Evolutionary conservation across 768 basidiomycete species (phyloP), one percentile per base, ranked within the genome.

Genomic region (Podaxis sp.): DNA sequence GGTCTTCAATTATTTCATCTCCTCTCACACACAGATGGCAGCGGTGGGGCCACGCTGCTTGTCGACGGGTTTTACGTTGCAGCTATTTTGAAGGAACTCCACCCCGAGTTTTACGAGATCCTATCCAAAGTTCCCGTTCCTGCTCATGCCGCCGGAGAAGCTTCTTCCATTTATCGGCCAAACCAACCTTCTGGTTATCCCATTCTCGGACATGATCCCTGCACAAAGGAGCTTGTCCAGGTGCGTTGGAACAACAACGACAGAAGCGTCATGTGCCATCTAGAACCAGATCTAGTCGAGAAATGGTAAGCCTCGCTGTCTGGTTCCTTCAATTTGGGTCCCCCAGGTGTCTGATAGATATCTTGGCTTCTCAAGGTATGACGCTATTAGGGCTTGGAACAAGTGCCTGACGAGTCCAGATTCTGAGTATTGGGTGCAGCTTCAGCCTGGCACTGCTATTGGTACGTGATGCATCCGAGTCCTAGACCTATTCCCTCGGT

Each of bases 1-100:
- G 95, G 96, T n/a, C 77, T 98, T 11, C 97, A 99, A 67, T 77
- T 97, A 50, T 98, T 98, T 77, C 97, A 99, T 73, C 81, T 98
- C 47, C 85, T 98, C 38, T 91, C 90, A 0, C 86, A 92, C 70
- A 83, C 87, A 2, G 84, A 86, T 1, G 94, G 94, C 18, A 78
- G 80, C 13, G 96, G 96, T 1, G 96, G 96, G 14, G 80, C 87
- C 2, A 92, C 92, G 3, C 81, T 98, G n/a, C 87, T 98, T 46
- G 93, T 98, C 13, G 96, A 99, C 68, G 95, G 93, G 25, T 97
- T 97, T 79, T 90, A 95, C 69, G 89, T 87, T 57, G 95, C 96
- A 1, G 87, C 87, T 0, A 79, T 91, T 57, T 80, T 98, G 21
- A 84, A 85, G 53, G 81, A 86, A 56, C 77, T 87, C 23, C 77